Evolutionary conservation across 345 rosid species (phyloP).

Genomic region (Angophora floribunda): DNA sequence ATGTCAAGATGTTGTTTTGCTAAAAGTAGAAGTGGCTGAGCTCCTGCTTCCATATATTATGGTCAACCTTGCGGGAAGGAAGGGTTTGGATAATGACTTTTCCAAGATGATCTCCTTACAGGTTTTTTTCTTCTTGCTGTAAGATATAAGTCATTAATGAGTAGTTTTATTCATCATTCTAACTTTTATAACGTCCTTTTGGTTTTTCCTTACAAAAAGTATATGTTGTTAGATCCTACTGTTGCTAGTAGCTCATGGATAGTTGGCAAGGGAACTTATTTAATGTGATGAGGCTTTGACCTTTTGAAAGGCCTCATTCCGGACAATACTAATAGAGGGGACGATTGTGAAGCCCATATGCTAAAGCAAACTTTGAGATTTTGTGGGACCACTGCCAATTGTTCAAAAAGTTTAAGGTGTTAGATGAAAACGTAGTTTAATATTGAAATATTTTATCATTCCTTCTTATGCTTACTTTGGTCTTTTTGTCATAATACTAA

Average conservation of each 20-base stretch:
- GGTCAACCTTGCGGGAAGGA: conserved; percentile 68
- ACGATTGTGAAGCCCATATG: background rate
- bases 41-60: conserved; percentile 66
- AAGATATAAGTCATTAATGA: background rate
- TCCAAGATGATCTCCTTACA: conserved; percentile 52
- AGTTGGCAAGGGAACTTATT: background rate
- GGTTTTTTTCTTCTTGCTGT: conserved; percentile 27
- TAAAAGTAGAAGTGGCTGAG: conserved; percentile 89
- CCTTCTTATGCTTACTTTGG: background rate
- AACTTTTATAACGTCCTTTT: background rate
- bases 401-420: background rate
- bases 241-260: background rate
- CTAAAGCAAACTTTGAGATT: background rate
- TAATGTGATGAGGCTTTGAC: background rate
- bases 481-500: background rate
- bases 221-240: background rate
- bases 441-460: background rate
- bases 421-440: background rate
- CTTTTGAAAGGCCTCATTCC: background rate
- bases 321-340: background rate
- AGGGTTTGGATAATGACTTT: conserved; percentile 35
- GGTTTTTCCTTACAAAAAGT: background rate
- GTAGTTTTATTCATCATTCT: background rate
- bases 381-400: background rate
- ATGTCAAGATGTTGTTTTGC: conserved; percentile 72